A percentile compares a stretch with the other conserved stretches of the same genome.
phyloP scores from a whole-genome alignment of 768 basidiomycete species.

The Leccinum variicolor region DNA sequence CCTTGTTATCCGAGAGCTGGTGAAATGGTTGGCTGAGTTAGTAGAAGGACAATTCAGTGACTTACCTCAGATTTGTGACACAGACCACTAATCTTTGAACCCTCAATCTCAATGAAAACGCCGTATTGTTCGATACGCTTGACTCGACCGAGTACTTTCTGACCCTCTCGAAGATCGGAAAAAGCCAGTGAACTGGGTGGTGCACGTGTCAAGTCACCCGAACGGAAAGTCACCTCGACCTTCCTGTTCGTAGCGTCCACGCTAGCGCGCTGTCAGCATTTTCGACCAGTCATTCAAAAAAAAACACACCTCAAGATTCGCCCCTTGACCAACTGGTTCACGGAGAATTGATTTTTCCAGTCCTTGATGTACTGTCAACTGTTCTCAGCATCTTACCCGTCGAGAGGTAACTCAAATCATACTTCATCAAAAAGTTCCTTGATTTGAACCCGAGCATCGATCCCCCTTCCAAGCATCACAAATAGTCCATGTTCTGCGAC shows the following conservation, averaged over 20 bases:
- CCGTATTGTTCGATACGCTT: conserved; percentile 87
- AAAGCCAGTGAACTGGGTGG: conserved; percentile 37
- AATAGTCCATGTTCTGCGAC: conserved; percentile 86
- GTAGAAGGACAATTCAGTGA: background rate
- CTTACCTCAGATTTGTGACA: conserved; percentile 92
- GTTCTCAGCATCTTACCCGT: conserved; percentile 5
- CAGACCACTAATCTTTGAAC: conserved; percentile 78
- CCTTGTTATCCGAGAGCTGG: conserved; percentile 85
- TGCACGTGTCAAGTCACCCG: conserved; percentile 48
- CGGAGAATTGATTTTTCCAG: conserved; percentile 81
- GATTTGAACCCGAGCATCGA: conserved; percentile 92
- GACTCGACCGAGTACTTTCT: conserved; percentile 76
- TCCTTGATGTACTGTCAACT: conserved; percentile 82
- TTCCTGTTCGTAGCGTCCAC: conserved; percentile 68
- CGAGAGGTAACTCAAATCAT: conserved; percentile 1
- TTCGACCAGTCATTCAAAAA: background rate
- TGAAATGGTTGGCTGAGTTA: background rate
- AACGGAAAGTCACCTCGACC: conserved; percentile 88
- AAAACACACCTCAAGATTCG: conserved; percentile 68
- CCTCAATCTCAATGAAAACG: conserved; percentile 88
- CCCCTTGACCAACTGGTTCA: conserved; percentile 84
- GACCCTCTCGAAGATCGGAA: conserved; percentile 66
- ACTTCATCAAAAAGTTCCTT: conserved; percentile 89
- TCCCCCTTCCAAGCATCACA: conserved; percentile 75
- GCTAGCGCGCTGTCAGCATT: conserved; percentile 39